Evolutionary conservation across 257 asterid genomes (phyloP).

Genomic region (Petunia secreta): DNA sequence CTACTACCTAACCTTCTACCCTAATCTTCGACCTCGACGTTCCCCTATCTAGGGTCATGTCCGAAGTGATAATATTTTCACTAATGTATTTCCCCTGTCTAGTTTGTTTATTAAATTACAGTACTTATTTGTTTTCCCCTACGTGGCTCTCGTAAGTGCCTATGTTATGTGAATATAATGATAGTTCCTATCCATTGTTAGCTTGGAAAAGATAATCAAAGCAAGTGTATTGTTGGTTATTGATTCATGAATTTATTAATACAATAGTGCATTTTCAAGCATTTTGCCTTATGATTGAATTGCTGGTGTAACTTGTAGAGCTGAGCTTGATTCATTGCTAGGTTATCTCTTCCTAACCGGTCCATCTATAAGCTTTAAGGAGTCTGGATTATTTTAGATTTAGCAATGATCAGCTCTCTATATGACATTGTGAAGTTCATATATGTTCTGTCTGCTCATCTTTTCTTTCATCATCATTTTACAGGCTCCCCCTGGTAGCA

Average conservation of each 20-base stretch:
- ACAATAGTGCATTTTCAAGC: background rate
- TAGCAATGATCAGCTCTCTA: background rate
- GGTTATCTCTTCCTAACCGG: background rate
- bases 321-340: background rate
- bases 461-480: background rate
- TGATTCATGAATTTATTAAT: background rate
- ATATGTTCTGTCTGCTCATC: background rate
- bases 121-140: background rate
- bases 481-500: conserved; percentile 89
- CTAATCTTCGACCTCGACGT: no score
- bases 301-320: background rate
- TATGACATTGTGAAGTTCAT: background rate
- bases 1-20: no score
- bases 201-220: background rate
- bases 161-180: background rate
- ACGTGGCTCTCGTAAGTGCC: background rate
- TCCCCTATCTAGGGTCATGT: no score
- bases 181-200: background rate
- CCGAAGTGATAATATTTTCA: background rate
- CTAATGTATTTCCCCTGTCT: background rate
- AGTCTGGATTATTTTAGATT: background rate
- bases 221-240: background rate
- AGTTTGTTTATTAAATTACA: background rate
- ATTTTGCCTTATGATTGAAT: background rate
- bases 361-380: background rate